Evolutionary conservation across 257 asterid genomes (phyloP).

Genomic region (Thymus quinquecostatus): DNA sequence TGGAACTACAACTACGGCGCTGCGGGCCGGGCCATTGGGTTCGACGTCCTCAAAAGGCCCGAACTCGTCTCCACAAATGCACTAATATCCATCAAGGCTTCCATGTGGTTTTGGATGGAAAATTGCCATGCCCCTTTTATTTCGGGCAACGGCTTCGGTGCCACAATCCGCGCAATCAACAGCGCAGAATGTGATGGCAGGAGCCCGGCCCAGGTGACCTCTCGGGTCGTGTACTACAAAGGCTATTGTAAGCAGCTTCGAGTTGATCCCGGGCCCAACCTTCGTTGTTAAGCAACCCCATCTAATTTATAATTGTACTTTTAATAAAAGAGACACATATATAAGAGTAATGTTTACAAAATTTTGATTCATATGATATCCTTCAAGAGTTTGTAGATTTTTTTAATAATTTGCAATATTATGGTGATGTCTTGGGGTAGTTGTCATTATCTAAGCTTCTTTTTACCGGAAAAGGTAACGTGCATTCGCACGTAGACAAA

Average conservation of each 20-base stretch:
- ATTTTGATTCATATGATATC: no score
- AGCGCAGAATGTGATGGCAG: conserved; percentile 30
- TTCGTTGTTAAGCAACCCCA: not conserved
- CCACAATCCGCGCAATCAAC: conserved; percentile 30
- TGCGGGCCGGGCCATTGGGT: conserved; percentile 47
- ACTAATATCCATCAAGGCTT: conserved; percentile 45
- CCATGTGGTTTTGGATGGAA: conserved; percentile 36
- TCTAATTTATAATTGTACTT: not conserved
- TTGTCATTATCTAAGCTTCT: no score
- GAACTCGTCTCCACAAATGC: conserved; percentile 41
- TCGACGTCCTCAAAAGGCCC: conserved; percentile 41
- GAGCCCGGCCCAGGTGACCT: not conserved
- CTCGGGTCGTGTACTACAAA: conserved; percentile 20
- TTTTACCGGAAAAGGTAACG: no score
- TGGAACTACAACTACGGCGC: conserved; percentile 66
- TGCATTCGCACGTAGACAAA: no score
- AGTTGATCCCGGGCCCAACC: conserved; percentile 28
- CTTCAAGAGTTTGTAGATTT: no score
- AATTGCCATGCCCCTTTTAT: conserved; percentile 22
- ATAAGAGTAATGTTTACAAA: no score
- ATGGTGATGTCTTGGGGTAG: no score
- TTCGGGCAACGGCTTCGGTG: conserved; percentile 26
- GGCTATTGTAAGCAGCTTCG: conserved; percentile 24
- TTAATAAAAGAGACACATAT: no score
- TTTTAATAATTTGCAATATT: no score